These are phyloP conservation scores for Paramarasmius palmivorus DNA, from an alignment of 1,284 basidiomycete genomes.

Conservation along the genomic window DNA sequence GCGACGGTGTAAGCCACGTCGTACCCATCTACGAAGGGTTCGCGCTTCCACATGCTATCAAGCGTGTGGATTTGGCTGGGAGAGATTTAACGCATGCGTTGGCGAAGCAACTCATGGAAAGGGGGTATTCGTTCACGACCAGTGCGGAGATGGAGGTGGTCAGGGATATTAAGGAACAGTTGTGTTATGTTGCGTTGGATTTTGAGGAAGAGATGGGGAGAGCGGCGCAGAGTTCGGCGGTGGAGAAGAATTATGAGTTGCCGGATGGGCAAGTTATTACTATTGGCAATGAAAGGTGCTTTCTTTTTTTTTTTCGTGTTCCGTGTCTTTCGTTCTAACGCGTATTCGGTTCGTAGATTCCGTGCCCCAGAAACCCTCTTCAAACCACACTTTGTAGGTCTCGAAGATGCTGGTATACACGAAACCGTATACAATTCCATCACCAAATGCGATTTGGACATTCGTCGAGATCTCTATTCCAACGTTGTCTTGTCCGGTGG, in stretches of 20 bases:
- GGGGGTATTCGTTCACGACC: slow-evolving; percentile 11
- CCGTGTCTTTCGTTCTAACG: background rate
- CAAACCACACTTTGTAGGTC: slow-evolving; percentile 93
- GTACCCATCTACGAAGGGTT: slow-evolving; percentile 16
- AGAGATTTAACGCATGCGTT: slow-evolving; percentile 11
- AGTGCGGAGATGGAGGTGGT: slow-evolving; percentile 12
- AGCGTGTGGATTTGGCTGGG: slow-evolving; percentile 13
- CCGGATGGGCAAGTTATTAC: slow-evolving; percentile 17
- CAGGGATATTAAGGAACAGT: slow-evolving; percentile 14
- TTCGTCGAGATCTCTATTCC: slow-evolving; percentile 89
- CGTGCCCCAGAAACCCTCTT: slow-evolving; percentile 96
- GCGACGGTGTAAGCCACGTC: slow-evolving; percentile 14
- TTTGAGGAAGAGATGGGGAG: slow-evolving; percentile 13
- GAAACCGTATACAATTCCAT: slow-evolving; percentile 93
- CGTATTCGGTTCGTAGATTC: slow-evolving; percentile 70
- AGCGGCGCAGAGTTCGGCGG: slow-evolving; percentile 9
- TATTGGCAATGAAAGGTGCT: slow-evolving; percentile 18
- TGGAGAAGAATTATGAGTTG: slow-evolving; percentile 16
- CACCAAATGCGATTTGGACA: slow-evolving; percentile 80
- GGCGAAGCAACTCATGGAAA: slow-evolving; percentile 13
- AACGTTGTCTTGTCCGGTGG: slow-evolving; percentile 96
- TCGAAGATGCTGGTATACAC: slow-evolving; percentile 94
- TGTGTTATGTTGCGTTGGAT: slow-evolving; percentile 15
- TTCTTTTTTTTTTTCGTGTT: too few relatives aligned
- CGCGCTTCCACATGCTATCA: slow-evolving; percentile 13